These are phyloP conservation scores for Talaromyces ruber DNA, from an alignment of 495 filamentous ascomycete genomes.

Conservation along the genomic window DNA sequence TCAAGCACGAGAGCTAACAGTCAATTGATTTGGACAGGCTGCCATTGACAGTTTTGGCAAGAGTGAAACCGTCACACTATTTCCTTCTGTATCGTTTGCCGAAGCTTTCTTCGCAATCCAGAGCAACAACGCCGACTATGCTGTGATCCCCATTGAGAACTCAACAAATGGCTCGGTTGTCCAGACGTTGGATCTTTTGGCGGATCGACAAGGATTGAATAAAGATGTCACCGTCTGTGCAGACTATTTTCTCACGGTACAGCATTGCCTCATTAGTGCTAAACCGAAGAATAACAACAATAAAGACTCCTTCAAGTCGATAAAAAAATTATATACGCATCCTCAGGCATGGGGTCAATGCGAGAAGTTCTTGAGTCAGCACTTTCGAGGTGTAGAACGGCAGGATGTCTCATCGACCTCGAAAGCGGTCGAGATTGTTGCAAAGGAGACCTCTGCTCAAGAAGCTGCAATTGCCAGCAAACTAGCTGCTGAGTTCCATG, in stretches of 20 bases:
- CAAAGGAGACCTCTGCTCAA: constrained; percentile 43
- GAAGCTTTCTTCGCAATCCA: constrained; percentile 80
- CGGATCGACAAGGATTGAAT: constrained; percentile 54
- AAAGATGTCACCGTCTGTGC: constrained; percentile 62
- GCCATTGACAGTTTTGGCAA: constrained; percentile 53
- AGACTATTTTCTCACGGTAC: constrained; percentile 76
- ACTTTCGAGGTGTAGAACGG: constrained; percentile 62
- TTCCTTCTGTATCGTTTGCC: constrained; percentile 52
- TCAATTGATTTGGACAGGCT: constrained; percentile 41
- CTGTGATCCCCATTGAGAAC: constrained; percentile 94
- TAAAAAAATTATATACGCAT: constrained; percentile 68
- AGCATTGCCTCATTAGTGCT: constrained; percentile 70
- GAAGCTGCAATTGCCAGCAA: constrained; percentile 70
- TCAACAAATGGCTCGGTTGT: constrained; percentile 88
- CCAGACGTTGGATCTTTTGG: constrained; percentile 78
- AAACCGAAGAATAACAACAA: not conserved
- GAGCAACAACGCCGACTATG: constrained; percentile 48
- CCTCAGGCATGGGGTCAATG: constrained; percentile 95
- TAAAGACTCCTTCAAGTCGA: constrained; percentile 17
- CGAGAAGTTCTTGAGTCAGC: constrained; percentile 55
- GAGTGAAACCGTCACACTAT: constrained; percentile 31
- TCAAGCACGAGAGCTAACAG: not conserved
- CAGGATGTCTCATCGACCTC: constrained; percentile 84
- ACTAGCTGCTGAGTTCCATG: constrained; percentile 58
- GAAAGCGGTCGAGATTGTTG: constrained; percentile 69